A percentile compares a stretch with the other conserved stretches of the same genome.
Conservation (phyloP, 2,329 filamentous ascomycete species). For the Thelonectria olida region DNA sequence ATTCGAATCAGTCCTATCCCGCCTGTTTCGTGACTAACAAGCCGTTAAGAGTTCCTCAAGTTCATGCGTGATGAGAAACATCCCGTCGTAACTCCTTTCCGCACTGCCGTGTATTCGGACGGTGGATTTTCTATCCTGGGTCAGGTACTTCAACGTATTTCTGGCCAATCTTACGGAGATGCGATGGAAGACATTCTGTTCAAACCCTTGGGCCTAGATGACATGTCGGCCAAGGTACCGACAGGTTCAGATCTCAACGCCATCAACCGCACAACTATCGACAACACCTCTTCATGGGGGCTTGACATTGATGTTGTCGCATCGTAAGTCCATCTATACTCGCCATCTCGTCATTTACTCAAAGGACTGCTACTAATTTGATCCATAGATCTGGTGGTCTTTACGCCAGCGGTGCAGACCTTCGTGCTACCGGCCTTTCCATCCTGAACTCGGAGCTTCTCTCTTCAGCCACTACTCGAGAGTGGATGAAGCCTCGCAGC, state of each 20-base stretch:
- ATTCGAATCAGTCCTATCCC: neutral
- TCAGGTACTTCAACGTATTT: constrained; percentile 23
- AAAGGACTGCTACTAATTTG: neutral
- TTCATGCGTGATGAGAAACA: constrained; percentile 25
- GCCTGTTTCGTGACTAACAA: neutral
- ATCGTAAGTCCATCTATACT: constrained; percentile 16
- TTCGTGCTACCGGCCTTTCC: constrained; percentile 27
- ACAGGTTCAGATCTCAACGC: constrained; percentile 20
- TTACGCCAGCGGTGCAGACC: constrained; percentile 23
- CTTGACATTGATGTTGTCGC: constrained; percentile 31
- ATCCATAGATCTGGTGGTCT: constrained; percentile 26
- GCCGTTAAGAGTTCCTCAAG: neutral
- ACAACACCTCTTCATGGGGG: constrained; percentile 18
- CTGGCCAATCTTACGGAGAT: constrained; percentile 17
- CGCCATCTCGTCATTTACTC: neutral
- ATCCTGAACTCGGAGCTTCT: constrained; percentile 33
- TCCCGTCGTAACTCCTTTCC: constrained; percentile 19
- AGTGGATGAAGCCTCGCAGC: constrained; percentile 35
- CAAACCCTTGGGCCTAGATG: neutral
- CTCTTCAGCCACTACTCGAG: neutral
- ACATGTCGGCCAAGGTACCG: constrained; percentile 7
- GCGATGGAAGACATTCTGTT: constrained; percentile 12
- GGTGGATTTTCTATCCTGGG: constrained; percentile 29
- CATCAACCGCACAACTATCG: constrained; percentile 8
- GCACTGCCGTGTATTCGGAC: constrained; percentile 35